These are phyloP conservation scores for Anacardium occidentale DNA, from an alignment of 345 rosid species.

Conservation along the genomic window DNA sequence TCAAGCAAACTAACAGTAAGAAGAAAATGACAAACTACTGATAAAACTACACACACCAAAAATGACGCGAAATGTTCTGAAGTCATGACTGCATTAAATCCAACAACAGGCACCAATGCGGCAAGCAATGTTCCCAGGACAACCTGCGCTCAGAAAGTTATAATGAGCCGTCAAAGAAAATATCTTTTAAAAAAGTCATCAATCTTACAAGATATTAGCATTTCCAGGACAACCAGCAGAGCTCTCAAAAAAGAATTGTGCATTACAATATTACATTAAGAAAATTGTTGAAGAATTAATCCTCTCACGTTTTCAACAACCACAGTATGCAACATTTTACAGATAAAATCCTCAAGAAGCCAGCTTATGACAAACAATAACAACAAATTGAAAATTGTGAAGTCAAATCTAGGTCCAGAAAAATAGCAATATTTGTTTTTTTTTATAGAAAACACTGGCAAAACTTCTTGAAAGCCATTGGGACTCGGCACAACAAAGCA, in stretches of 20 bases:
- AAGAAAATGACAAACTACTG: no score
- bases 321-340: not conserved
- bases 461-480: not conserved
- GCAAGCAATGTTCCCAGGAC: conserved; percentile 91
- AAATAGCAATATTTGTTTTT: not conserved
- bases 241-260: not conserved
- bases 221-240: not conserved
- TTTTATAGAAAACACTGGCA: not conserved
- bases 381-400: not conserved
- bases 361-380: not conserved
- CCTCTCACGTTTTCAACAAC: not conserved
- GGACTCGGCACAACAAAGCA: not conserved
- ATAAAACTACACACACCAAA: conserved; percentile 71
- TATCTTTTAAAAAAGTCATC: not conserved
- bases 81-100: conserved; percentile 98
- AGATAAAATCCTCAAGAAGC: not conserved
- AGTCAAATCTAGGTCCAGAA: not conserved
- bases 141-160: conserved; percentile 54
- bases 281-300: not conserved
- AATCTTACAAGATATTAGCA: not conserved
- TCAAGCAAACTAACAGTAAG: not conserved
- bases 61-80: conserved; percentile 99
- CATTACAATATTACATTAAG: not conserved
- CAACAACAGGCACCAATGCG: conserved; percentile 98
- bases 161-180: conserved; percentile 15